Base-by-base conservation (phyloP, 306 rosid species). In the Dalbergia cultrata region DNA sequence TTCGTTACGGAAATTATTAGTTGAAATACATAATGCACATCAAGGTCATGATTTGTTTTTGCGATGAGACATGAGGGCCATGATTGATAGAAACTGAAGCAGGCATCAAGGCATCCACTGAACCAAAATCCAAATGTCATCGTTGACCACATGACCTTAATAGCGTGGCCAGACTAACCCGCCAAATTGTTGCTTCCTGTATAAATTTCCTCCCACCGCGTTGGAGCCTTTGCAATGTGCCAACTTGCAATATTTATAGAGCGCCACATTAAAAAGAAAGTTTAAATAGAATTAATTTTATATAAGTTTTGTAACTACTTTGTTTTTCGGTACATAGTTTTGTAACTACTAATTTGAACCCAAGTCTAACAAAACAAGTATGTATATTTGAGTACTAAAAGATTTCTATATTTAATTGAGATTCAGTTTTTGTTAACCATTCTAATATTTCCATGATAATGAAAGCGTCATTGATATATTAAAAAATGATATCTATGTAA, bases 21-120 rank as follows among this genome's bases (percentile, higher is more conserved):
- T 35, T 64, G 70, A 35, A 63, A 63, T 7, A 61, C 67, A 35
- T 34, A 35, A n/a, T 64, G 70, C 70, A 64, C 31, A 35, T 64
- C 26, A 64, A 7, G 69, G 21, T 26, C 31, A 26, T 26, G 3
- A 26, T 26, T 26, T 26, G 31, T 26, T 26, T 26, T 26, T 26
- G 31, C 31, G 31, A 26, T 26, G 31, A 2, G 31, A 26, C 31
- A 26, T 1, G 31, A 33, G 8, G 19, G 12, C 8, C 45, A 60
- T 60, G 8, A 60, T 60, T 60, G 17, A 26, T 60, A 47, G 53
- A 47, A 47, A 47, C 4, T 0, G 53, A 47, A 47, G 53, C 13
- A 47, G 14, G 16, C 53, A 47, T 45, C 5, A 45, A 45, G 3
- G 0, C 13, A 9, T 45, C 31, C 10, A 11, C 50, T 45, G 1